These are phyloP conservation scores for Candida tammaniensis DNA, from an alignment of 805 yeast genomes.

Conservation along the genomic window DNA sequence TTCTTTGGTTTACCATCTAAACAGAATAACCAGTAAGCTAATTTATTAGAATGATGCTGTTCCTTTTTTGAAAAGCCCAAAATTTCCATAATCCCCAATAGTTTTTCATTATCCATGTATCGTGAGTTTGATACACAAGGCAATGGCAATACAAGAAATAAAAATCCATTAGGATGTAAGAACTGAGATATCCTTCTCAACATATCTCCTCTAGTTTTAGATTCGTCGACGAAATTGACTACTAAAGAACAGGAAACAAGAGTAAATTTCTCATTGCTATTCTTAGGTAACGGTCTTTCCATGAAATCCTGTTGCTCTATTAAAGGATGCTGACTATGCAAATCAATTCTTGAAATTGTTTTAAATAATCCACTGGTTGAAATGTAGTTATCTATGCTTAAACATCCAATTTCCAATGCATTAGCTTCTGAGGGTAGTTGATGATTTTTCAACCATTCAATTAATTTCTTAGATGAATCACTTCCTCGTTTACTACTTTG, in stretches of 20 bases:
- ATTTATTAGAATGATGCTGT: conserved; percentile 62
- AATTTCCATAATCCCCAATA: conserved; percentile 45
- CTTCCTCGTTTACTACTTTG: conserved; percentile 81
- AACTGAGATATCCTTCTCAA: conserved; percentile 56
- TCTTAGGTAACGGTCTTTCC: conserved; percentile 61
- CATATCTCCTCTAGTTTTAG: conserved; percentile 75
- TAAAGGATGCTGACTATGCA: conserved; percentile 72
- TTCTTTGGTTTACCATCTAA: conserved; percentile 36
- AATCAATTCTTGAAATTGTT: conserved; percentile 63
- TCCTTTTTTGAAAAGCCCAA: conserved; percentile 57
- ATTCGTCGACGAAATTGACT: conserved; percentile 80
- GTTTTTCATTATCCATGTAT: conserved; percentile 52
- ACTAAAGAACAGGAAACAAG: conserved; percentile 83
- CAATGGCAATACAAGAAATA: conserved; percentile 72
- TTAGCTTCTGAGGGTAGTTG: conserved; percentile 2
- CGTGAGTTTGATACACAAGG: conserved; percentile 86
- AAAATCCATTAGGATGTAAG: conserved; percentile 31
- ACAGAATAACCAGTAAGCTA: conserved; percentile 68
- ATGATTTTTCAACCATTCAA: conserved; percentile 59
- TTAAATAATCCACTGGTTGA: conserved; percentile 56
- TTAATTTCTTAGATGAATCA: conserved; percentile 79
- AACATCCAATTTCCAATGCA: conserved; percentile 83
- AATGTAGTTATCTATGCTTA: conserved; percentile 66
- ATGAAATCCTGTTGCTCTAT: conserved; percentile 82
- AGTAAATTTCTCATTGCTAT: conserved; percentile 49